These are phyloP conservation scores for Pinus albicaulis DNA, from an alignment of 75 land plant genomes.

Conservation along the genomic window DNA sequence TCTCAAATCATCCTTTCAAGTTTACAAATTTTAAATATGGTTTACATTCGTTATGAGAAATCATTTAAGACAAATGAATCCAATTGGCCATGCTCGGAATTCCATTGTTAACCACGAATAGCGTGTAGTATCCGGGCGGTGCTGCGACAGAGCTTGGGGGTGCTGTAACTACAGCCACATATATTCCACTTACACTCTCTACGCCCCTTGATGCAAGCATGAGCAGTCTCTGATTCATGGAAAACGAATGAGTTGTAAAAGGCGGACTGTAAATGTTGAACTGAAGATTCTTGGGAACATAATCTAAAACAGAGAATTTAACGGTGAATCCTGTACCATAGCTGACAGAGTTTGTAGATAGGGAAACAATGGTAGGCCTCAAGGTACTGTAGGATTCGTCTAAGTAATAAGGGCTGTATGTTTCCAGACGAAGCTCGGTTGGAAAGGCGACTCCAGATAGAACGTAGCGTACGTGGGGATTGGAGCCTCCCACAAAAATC, in stretches of 20 bases:
- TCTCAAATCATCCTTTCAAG: too few relatives aligned
- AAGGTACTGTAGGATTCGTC: background rate
- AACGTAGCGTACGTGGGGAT: conserved; percentile 42
- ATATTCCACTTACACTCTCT: background rate
- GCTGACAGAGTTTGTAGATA: background rate
- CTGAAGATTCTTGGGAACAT: background rate
- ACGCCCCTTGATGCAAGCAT: conserved; percentile 9
- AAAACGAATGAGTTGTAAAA: conserved; percentile 56
- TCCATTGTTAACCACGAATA: too few relatives aligned
- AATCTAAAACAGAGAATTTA: conserved; percentile 11
- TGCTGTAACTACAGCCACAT: background rate
- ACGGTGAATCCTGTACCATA: conserved; percentile 22
- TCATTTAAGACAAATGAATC: too few relatives aligned
- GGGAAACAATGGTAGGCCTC: conserved; percentile 17
- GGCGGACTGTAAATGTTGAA: conserved; percentile 33
- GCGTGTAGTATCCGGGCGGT: too few relatives aligned
- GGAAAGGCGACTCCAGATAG: conserved; percentile 46
- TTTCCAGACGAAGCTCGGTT: conserved; percentile 59
- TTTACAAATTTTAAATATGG: too few relatives aligned
- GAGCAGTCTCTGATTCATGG: conserved; percentile 67
- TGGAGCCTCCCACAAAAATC: conserved; percentile 62
- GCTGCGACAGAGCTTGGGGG: too few relatives aligned
- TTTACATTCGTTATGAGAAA: too few relatives aligned
- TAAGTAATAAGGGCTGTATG: conserved; percentile 35
- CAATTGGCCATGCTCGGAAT: too few relatives aligned